A percentile compares a stretch with the other conserved stretches of the same genome.
Evolutionary conservation across 2,329 filamentous ascomycete species (phyloP).

Genomic region (Cladosporium sp.): DNA sequence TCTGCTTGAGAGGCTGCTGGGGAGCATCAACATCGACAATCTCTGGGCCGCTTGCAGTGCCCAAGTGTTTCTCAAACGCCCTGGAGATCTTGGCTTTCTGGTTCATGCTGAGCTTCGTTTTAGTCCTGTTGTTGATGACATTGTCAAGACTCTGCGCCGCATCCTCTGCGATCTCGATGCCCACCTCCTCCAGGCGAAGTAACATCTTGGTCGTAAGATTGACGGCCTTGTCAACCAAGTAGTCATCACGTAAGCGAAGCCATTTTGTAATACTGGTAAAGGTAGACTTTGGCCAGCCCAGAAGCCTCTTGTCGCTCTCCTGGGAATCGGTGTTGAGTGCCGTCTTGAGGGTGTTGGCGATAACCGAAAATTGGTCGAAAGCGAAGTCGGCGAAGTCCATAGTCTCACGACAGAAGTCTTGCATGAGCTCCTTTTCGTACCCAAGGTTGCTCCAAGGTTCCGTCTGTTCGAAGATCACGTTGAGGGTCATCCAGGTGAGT

Average conservation of each 20-base stretch:
- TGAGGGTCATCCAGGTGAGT: conserved; percentile 73
- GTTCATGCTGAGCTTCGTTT: conserved; percentile 72
- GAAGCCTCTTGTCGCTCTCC: conserved; percentile 44
- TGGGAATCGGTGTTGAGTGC: conserved; percentile 30
- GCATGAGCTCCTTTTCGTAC: conserved; percentile 72
- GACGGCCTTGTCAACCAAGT: conserved; percentile 75
- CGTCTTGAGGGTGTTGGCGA: conserved; percentile 62
- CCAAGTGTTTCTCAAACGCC: conserved; percentile 51
- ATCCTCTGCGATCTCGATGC: conserved; percentile 60
- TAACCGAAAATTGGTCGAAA: conserved; percentile 76
- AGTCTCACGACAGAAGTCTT: conserved; percentile 86
- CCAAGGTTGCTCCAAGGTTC: conserved; percentile 70
- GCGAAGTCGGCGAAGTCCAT: conserved; percentile 89
- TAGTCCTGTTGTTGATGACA: conserved; percentile 54
- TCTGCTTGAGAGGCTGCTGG: conserved; percentile 34
- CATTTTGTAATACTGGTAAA: conserved; percentile 72
- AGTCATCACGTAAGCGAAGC: conserved; percentile 83
- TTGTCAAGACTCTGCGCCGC: conserved; percentile 58
- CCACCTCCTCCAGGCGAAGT: conserved; percentile 68
- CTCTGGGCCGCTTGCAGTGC: conserved; percentile 21
- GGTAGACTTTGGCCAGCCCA: conserved; percentile 59
- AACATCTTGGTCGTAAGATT: conserved; percentile 80
- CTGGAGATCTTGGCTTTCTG: conserved; percentile 77
- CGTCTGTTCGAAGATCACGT: conserved; percentile 73
- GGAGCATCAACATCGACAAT: conserved; percentile 19